Conservation (phyloP, 441 rosid genomes). For the Mallotus repandus region DNA sequence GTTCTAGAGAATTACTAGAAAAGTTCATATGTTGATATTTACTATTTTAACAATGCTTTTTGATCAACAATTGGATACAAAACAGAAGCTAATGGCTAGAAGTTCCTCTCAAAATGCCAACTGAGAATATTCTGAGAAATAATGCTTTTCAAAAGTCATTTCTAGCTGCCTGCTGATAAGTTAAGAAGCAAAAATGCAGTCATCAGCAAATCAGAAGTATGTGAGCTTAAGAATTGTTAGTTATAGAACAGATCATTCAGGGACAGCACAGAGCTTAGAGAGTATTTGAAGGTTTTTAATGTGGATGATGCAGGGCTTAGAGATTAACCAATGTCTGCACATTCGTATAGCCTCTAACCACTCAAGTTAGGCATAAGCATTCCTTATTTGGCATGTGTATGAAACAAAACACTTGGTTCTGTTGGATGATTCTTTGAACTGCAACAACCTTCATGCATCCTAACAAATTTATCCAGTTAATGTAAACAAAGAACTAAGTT, state of each 20-base stretch:
- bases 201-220: not conserved
- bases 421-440: too few relatives aligned
- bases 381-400: too few relatives aligned
- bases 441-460: not conserved
- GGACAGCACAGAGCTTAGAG: not conserved
- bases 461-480: too few relatives aligned
- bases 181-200: not conserved
- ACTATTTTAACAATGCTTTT: not conserved
- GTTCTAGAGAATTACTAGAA: not conserved
- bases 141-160: not conserved
- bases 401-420: too few relatives aligned
- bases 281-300: not conserved
- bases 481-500: too few relatives aligned
- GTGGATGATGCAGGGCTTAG: not conserved
- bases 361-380: too few relatives aligned
- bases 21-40: too few relatives aligned
- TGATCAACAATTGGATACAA: not conserved
- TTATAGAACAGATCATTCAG: not conserved
- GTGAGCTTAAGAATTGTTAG: not conserved
- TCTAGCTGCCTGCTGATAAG: not conserved
- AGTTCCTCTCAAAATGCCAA: not conserved
- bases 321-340: too few relatives aligned
- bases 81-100: not conserved
- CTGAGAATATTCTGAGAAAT: not conserved
- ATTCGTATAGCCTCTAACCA: too few relatives aligned